Conservation (phyloP, 1,284 basidiomycete genomes). For the Pseudozyma pruni region DNA sequence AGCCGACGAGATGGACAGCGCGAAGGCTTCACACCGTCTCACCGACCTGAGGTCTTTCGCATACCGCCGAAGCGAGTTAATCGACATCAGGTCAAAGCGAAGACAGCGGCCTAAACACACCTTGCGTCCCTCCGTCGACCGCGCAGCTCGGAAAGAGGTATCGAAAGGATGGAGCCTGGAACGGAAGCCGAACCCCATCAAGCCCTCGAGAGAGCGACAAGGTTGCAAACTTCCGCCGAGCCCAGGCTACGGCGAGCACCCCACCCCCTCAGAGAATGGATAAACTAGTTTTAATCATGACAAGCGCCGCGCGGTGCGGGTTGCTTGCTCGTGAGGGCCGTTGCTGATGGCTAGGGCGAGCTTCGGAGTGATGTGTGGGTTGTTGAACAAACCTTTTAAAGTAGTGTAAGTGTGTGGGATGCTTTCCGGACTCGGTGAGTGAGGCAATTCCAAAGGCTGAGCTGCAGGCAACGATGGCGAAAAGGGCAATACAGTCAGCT, state of each 20-base stretch:
- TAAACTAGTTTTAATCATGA: constrained; percentile 59
- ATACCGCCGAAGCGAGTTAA: constrained; percentile 52
- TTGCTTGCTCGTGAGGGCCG: not conserved
- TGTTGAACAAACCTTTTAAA: constrained; percentile 20
- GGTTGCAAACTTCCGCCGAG: constrained; percentile 5
- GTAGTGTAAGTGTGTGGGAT: too few species aligned
- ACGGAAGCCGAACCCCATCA: constrained; percentile 11
- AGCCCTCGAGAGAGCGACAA: constrained; percentile 4
- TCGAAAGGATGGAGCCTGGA: constrained; percentile 25
- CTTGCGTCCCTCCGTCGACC: constrained; percentile 22
- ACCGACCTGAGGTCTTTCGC: constrained; percentile 36
- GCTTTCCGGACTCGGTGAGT: not conserved
- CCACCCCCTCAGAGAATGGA: constrained; percentile 58
- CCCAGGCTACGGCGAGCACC: constrained; percentile 38
- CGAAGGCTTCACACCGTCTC: constrained; percentile 46
- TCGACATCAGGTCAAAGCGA: constrained; percentile 22
- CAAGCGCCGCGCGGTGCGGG: constrained; percentile 1
- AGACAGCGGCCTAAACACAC: constrained; percentile 42
- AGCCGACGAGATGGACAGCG: constrained; percentile 16
- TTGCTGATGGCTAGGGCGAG: too few species aligned
- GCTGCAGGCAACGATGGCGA: not conserved
- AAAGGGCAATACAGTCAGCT: too few species aligned
- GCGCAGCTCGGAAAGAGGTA: constrained; percentile 14
- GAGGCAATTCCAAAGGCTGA: not conserved
- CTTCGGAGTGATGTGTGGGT: not conserved